Percentiles rank a stretch among this genome's conserved stretches.
Evolutionary conservation across 2,329 filamentous ascomycete species (phyloP).

Genomic region (Trichoderma sp.): DNA sequence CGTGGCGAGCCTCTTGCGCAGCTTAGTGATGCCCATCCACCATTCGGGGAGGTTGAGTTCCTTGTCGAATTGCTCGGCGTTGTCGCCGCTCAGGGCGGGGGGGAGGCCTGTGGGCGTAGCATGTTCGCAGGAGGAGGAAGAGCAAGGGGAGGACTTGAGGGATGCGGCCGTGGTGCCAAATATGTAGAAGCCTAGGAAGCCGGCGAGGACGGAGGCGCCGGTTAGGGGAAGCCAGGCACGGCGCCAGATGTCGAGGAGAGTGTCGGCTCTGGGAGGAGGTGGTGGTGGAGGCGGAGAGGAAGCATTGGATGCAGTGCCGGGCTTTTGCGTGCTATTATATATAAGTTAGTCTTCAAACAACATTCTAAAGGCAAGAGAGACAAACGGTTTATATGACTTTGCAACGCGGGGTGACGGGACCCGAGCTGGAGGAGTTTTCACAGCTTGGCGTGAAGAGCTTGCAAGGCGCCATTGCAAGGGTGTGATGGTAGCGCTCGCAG

Average conservation of each 20-base stretch:
- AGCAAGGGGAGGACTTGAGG: constrained; percentile 32
- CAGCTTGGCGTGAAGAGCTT: constrained; percentile 33
- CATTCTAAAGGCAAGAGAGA: neutral
- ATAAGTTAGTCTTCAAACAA: neutral
- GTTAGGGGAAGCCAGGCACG: constrained; percentile 48
- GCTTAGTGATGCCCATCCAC: constrained; percentile 55
- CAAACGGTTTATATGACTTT: constrained; percentile 38
- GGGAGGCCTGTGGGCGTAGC: constrained; percentile 51
- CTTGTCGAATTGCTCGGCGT: constrained; percentile 59
- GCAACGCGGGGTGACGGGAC: constrained; percentile 30
- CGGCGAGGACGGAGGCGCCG: constrained; percentile 49
- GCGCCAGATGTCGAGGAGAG: constrained; percentile 41
- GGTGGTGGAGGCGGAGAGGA: constrained; percentile 24
- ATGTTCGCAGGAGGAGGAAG: constrained; percentile 36
- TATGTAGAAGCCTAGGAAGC: constrained; percentile 52
- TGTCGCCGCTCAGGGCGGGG: constrained; percentile 47
- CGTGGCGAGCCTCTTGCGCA: constrained; percentile 52
- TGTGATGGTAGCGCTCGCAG: neutral
- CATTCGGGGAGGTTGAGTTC: constrained; percentile 59
- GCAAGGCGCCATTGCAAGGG: constrained; percentile 35
- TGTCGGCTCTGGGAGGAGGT: constrained; percentile 35
- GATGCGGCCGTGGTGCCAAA: constrained; percentile 43
- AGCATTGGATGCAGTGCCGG: constrained; percentile 16
- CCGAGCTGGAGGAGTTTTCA: constrained; percentile 26
- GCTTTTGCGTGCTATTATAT: neutral